These are phyloP conservation scores for Cardamine occulta DNA, from an alignment of 345 rosid species.

Conservation along the genomic window DNA sequence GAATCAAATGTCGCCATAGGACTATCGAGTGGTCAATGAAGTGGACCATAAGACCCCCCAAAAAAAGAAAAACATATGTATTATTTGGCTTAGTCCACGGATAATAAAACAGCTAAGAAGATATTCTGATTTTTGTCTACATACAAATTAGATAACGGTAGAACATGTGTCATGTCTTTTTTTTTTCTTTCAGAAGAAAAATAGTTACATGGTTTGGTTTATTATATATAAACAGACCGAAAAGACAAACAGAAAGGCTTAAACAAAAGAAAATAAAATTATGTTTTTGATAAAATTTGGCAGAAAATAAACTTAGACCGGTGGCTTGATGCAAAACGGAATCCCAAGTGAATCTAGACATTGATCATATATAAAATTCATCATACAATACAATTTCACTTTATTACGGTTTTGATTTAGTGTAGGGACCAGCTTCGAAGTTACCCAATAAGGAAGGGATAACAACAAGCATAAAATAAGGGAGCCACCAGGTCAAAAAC, in stretches of 20 bases:
- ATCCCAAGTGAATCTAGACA: slow-evolving; percentile 11
- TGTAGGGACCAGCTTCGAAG: slow-evolving; percentile 8
- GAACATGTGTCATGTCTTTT: background rate
- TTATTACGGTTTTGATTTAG: background rate
- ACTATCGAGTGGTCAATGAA: background rate
- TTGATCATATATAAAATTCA: background rate
- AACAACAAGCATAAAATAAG: background rate
- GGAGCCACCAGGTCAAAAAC: slow-evolving; percentile 8
- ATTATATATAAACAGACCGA: background rate
- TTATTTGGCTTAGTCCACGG: too few species aligned
- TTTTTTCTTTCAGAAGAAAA: too few species aligned
- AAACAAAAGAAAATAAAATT: background rate
- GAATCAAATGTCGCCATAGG: background rate
- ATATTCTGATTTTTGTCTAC: too few species aligned
- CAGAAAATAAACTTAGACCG: background rate
- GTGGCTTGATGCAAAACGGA: background rate
- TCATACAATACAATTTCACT: background rate
- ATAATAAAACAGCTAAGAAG: too few species aligned
- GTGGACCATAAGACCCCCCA: background rate
- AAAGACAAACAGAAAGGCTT: background rate
- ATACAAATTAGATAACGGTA: background rate
- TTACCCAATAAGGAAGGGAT: slow-evolving; percentile 1
- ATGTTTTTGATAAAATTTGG: background rate
- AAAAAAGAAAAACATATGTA: background rate
- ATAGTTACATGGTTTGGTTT: background rate